phyloP scores from a whole-genome alignment of 163 green algal genomes.

The Volvox carteri region DNA sequence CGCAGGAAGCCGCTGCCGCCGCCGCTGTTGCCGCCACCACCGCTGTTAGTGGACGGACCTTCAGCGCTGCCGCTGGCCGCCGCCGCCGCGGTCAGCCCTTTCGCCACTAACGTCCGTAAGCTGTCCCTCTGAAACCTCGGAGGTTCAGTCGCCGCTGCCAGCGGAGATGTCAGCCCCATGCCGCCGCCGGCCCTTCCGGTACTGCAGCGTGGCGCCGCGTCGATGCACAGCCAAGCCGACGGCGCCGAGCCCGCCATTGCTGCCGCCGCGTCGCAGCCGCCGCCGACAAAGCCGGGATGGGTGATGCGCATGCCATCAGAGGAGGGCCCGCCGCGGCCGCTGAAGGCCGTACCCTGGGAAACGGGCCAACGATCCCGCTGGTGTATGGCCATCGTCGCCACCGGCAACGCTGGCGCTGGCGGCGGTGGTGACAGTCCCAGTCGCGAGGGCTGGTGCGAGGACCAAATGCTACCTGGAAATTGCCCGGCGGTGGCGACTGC shows the following conservation, averaged over 20 bases:
- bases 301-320: background rate
- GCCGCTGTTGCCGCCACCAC: background rate
- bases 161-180: no score
- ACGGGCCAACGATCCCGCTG: background rate
- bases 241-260: background rate
- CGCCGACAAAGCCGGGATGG: background rate
- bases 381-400: background rate
- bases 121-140: conserved; percentile 27
- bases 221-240: conserved; percentile 4
- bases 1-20: background rate
- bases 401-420: background rate
- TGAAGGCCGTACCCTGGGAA: background rate
- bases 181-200: background rate
- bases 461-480: background rate
- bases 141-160: background rate
- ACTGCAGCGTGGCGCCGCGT: background rate
- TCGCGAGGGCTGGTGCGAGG: background rate
- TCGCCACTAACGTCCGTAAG: conserved; percentile 6
- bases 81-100: background rate
- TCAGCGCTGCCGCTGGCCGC: background rate
- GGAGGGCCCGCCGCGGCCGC: background rate
- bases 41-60: background rate
- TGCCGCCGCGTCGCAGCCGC: background rate
- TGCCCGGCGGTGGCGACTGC: background rate
- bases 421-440: background rate